These are phyloP conservation scores for Solanum chacoense DNA, from an alignment of 305 asterid genomes.

Conservation along the genomic window DNA sequence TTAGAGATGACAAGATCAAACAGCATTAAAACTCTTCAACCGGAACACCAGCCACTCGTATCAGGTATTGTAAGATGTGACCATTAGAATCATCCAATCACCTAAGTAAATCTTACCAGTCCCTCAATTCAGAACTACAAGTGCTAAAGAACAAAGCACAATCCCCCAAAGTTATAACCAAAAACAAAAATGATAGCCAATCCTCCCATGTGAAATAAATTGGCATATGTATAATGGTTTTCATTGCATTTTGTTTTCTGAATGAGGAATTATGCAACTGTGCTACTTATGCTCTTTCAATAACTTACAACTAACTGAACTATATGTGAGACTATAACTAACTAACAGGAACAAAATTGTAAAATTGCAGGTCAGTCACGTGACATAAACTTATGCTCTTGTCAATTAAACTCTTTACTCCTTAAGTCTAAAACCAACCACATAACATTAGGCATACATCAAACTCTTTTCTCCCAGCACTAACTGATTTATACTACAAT, in stretches of 20 bases:
- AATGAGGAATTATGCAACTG: not conserved
- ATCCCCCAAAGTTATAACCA: not conserved
- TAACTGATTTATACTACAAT: not conserved
- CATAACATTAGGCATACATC: not conserved
- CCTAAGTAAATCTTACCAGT: not conserved
- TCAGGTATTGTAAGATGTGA: not conserved
- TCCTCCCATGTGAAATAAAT: not conserved
- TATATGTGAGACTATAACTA: not conserved
- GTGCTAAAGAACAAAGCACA: not conserved
- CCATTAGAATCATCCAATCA: not conserved
- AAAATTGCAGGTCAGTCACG: not conserved
- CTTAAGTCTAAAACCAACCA: not conserved
- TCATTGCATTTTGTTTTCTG: not conserved
- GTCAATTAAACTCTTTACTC: not conserved
- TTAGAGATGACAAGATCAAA: not conserved
- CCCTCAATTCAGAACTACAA: not conserved
- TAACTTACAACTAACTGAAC: not conserved
- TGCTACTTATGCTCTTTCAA: not conserved
- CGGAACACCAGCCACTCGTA: not conserved
- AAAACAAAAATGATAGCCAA: not conserved
- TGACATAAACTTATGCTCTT: not conserved
- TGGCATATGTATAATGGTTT: not conserved
- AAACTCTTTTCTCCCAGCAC: not conserved
- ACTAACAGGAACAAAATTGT: not conserved
- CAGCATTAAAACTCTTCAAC: not conserved